Base-by-base conservation (phyloP, 2,329 filamentous ascomycete species). In the Ciborinia camelliae region DNA sequence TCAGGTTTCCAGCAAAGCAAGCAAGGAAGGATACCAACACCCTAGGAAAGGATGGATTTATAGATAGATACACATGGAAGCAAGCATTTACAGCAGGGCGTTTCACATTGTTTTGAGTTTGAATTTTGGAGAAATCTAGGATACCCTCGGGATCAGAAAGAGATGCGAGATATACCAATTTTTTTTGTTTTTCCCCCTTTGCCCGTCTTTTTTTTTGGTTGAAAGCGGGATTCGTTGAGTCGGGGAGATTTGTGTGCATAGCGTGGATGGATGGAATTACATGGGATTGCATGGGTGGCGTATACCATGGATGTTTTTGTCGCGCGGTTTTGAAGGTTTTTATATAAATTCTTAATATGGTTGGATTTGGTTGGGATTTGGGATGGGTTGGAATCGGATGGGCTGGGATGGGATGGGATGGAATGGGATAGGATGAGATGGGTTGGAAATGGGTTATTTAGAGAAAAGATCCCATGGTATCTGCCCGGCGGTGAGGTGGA, bases 21-120 rank as follows among this genome's bases (percentile, higher is more conserved):
- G 54, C 23, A 28, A 41, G 35, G 37, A 23, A 23, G 41, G 54
- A 45, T 35, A 35, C 20, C 23, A 58, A 32, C 14, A 26, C 39
- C 39, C 14, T 18, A 55, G 35, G 54, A 35, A 57, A 32, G 57
- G 50, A 53, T 51, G 55, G 35, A 62, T 30, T 45, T 48, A 64
- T 64, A 64, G 45, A 65, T n/a, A 43, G 45, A 41, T 61, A 58
- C 54, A 52, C 35, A 28, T 62, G 51, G 62, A 47, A 41, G 48
- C 41, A 47, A 41, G 62, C 43, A 63, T 63, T 35, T 37, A 57
- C 39, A 58, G 28, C 47, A 18, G 54, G 54, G 41, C 54, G 39
- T 47, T 47, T 58, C 41, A 35, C 30, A 23, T 45, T 35, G 28
- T 35, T 35, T 47, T 23, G 30, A 47, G 32, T 35, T 32, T 23